Conservation (phyloP, 345 rosid species). For the Ceriops tagal region DNA sequence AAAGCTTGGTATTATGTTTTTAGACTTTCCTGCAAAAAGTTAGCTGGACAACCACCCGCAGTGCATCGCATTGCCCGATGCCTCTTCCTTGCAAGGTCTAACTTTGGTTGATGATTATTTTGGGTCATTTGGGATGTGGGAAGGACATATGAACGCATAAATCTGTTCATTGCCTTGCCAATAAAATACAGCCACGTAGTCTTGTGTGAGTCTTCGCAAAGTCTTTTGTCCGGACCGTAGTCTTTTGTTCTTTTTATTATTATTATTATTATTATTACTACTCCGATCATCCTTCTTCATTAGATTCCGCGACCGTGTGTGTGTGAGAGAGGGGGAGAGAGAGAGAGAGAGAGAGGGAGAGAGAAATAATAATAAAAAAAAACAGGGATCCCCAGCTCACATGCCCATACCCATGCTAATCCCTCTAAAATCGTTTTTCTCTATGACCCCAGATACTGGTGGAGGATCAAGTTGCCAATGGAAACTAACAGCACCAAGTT, state of each 20-base stretch:
- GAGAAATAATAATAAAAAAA: not conserved
- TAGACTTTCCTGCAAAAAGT: not conserved
- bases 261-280: not conserved
- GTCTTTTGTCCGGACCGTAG: not conserved
- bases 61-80: not conserved
- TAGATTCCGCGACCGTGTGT: too few species aligned
- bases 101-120: not conserved
- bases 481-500: conserved; percentile 11
- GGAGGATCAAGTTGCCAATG: not conserved
- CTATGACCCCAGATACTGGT: not conserved
- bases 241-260: too few species aligned
- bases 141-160: not conserved
- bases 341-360: too few species aligned
- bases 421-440: not conserved
- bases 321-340: too few species aligned
- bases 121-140: not conserved
- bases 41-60: not conserved
- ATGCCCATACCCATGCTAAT: not conserved
- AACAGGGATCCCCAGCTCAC: not conserved
- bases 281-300: not conserved
- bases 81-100: not conserved
- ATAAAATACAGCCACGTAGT: not conserved
- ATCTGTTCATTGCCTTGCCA: not conserved
- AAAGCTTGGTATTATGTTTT: not conserved
- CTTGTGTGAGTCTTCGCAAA: not conserved